Evolutionary conservation across 371 early-diverging fungal genomes (phyloP), one percentile per base, ranked within the genome.

Genomic region (Mortierella sp.): DNA sequence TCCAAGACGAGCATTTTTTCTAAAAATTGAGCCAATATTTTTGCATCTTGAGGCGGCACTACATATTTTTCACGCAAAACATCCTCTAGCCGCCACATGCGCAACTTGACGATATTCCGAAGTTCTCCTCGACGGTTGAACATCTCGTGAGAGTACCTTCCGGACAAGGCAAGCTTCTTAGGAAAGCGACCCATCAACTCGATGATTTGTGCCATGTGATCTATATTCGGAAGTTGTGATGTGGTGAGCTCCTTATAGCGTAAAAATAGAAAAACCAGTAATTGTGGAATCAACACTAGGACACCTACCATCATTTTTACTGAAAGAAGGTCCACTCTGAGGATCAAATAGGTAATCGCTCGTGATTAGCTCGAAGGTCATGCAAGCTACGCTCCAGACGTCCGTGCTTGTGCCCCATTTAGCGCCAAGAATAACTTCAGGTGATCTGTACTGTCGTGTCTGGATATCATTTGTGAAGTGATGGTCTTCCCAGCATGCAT

Each of bases 381-480:
- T 93, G 86, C 97, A 99, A 19, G 96, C 97, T 60, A 97, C 86
- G 67, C 96, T 95, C 99, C 99, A 98, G n/a, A 98, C 94, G 84
- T 99, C 99, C 4, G 97, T 95, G n/a, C 93, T 91, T 21, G 91
- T 85, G 64, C 94, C 94, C 94, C 98, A 99, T 47, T 90, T 88
- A n/a, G 93, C 91, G 4, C 99, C 99, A 2, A 99, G 81, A 57
- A 99, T 97, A 8, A 97, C 98, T 83, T 99, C 99, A 13, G 99
- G 99, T 2, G 97, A 93, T 58, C 99, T 92, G 72, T 99, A 99
- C 84, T 98, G 99, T 62, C 99, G 92, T 32, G 99, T 98, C 83
- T 99, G 99, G 65, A 99, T 98, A 85, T 98, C 98, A 67, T 94
- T 94, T 0, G 97, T 97, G 65, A 97, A 97, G 76, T 97, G 97